Conservation (phyloP, 306 rosid genomes). For the Glycine latifolia region DNA sequence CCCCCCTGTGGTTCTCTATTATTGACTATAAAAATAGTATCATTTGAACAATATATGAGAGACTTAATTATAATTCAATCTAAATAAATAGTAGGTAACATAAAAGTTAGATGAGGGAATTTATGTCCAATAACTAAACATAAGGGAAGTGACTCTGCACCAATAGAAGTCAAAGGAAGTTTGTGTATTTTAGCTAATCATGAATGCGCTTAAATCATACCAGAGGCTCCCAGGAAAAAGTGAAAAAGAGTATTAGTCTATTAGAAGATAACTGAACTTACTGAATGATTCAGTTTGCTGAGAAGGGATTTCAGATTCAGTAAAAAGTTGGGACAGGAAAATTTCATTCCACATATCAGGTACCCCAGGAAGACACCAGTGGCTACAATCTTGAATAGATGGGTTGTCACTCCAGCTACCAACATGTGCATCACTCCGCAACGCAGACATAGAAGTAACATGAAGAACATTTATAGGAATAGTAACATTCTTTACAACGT, state of each 20-base stretch:
- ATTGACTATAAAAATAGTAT: too few relatives aligned
- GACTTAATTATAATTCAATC: conserved; percentile 13
- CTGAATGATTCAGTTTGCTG: conserved; percentile 48
- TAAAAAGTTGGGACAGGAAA: conserved; percentile 64
- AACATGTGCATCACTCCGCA: conserved; percentile 84
- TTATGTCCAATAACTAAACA: not conserved
- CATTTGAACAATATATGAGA: not conserved
- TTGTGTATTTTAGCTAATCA: not conserved
- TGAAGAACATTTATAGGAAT: conserved; percentile 63
- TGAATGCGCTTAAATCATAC: conserved; percentile 26
- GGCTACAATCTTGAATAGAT: conserved; percentile 73
- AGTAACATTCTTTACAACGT: conserved; percentile 59
- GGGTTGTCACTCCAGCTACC: conserved; percentile 80
- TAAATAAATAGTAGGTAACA: not conserved
- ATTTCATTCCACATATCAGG: conserved; percentile 93
- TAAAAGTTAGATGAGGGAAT: not conserved
- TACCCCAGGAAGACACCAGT: conserved; percentile 92
- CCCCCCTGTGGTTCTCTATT: too few relatives aligned
- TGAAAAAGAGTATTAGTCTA: not conserved
- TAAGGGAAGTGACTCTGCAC: conserved; percentile 30
- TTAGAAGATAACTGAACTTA: conserved; percentile 45
- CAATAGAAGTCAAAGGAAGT: not conserved
- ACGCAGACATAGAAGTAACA: conserved; percentile 80
- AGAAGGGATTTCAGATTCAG: conserved; percentile 46
- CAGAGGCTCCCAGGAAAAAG: conserved; percentile 6